Evolutionary conservation across 352 stramenopile species (phyloP).

Genomic region (Globisporangium abappressorium): DNA sequence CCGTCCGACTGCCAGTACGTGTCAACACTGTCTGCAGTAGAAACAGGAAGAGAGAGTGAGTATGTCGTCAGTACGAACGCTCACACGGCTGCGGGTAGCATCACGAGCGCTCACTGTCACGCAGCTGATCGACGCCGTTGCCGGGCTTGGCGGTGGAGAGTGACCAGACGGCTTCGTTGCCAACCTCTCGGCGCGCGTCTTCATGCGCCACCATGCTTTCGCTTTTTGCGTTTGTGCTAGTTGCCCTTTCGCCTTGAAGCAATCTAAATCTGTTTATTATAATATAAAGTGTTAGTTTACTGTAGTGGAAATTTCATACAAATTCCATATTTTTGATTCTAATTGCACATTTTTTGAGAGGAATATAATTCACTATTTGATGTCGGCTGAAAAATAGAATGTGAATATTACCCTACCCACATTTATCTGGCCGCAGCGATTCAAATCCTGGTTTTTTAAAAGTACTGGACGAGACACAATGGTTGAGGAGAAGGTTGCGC

Average conservation of each 20-base stretch:
- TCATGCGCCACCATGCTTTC: neutral
- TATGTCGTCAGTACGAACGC: slow-evolving; percentile 2
- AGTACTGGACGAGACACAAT: slow-evolving; percentile 15
- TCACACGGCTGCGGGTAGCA: neutral
- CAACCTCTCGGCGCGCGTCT: slow-evolving; percentile 57
- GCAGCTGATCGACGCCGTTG: slow-evolving; percentile 97
- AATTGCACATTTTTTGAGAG: neutral
- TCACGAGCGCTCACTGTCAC: slow-evolving; percentile 74
- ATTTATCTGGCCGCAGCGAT: neutral
- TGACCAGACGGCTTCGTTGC: slow-evolving; percentile 92
- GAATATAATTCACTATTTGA: neutral
- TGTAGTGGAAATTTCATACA: neutral
- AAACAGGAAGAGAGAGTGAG: neutral
- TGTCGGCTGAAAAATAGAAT: neutral
- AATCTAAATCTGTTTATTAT: neutral
- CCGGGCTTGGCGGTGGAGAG: slow-evolving; percentile 96
- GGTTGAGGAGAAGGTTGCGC: neutral
- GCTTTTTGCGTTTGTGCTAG: neutral
- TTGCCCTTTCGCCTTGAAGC: slow-evolving; percentile 1
- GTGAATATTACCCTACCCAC: neutral
- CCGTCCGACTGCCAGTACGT: slow-evolving; percentile 98
- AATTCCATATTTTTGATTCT: neutral
- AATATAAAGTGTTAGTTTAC: neutral
- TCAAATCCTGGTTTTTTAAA: neutral
- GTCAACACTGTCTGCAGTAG: slow-evolving; percentile 83